Evolutionary conservation across 495 filamentous ascomycete genomes (phyloP), one percentile per base, ranked within the genome.

Genomic region (Neurospora africana): DNA sequence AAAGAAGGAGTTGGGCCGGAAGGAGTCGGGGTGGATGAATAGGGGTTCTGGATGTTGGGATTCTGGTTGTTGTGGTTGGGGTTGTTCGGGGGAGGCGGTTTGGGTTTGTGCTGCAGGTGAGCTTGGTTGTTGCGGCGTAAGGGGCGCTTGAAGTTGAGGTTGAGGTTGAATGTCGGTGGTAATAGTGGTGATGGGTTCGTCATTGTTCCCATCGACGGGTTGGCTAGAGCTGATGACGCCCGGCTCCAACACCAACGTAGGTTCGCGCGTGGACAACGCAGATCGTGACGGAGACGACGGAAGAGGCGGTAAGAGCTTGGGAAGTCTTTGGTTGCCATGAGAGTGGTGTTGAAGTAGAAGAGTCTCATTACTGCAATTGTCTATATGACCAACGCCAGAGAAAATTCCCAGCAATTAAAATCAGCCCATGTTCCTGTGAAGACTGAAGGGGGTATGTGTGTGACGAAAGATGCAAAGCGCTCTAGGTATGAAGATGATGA

Each of bases 1-100:
- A 77, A 94, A 94, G 36, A 87, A 88, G 3, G 87, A 87, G 76
- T 95, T 95, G 4, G 90, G 91, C 71, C 92, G 90, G 70, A 95
- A 93, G 0, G 88, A 89, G 1, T 90, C 86, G 1, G 92, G 92
- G 58, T 89, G 90, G 47, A 94, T 87, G 73, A 93, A 92, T 13
- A 86, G 75, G 4, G 83, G 83, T 7, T 71, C 33, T 27, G 36
- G 38, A 30, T n/a, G 40, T 13, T 40, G 30, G 15, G 41, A 5
- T 61, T 47, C n/a, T n/a, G n/a, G 39, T 37, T n/a, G 40, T 7
- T 35, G 30, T 13, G 43, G 10, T 61, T 47, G 39, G 10, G 44
- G 53, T 2, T 47, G 44, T 53, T 53, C 44, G 10, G n/a, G 10
- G 27, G 38, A 38, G 23, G 72, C 27, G 47, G 43, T 37, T 65